Conservation (phyloP, 768 basidiomycete genomes). For the Tremella yokohamensis region DNA sequence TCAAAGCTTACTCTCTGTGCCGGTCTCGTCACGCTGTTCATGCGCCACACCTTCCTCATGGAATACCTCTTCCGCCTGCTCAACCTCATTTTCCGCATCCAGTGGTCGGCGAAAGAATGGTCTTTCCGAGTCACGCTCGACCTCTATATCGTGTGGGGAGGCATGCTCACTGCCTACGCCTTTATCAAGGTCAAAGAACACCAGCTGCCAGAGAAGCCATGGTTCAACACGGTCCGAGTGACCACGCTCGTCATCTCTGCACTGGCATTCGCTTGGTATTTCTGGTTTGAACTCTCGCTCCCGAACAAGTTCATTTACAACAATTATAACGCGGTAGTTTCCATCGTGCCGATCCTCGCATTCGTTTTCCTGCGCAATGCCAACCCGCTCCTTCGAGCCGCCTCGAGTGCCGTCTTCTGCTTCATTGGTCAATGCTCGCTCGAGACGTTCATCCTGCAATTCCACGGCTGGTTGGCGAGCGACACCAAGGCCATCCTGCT, state of each 20-base stretch:
- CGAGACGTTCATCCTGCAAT: slow-evolving; percentile 89
- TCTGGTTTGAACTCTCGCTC: slow-evolving; percentile 72
- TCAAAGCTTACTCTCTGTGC: slow-evolving; percentile 69
- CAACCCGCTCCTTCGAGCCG: slow-evolving; percentile 66
- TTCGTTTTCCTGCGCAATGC: slow-evolving; percentile 76
- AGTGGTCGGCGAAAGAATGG: slow-evolving; percentile 85
- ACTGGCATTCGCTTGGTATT: slow-evolving; percentile 68
- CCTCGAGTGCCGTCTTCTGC: slow-evolving; percentile 65
- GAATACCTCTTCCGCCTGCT: slow-evolving; percentile 64
- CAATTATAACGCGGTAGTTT: slow-evolving; percentile 76
- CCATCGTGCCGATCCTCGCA: slow-evolving; percentile 71
- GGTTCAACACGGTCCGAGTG: slow-evolving; percentile 62
- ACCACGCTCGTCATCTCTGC: slow-evolving; percentile 57
- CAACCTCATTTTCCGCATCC: slow-evolving; percentile 65
- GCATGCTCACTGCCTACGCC: slow-evolving; percentile 72
- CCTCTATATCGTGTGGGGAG: slow-evolving; percentile 80
- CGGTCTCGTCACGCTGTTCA: slow-evolving; percentile 62
- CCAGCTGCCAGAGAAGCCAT: slow-evolving; percentile 64
- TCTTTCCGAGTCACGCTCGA: slow-evolving; percentile 82
- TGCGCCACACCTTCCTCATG: slow-evolving; percentile 63
- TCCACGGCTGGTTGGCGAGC: slow-evolving; percentile 75
- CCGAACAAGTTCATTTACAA: slow-evolving; percentile 84
- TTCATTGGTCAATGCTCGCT: slow-evolving; percentile 83
- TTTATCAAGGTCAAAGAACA: slow-evolving; percentile 72
- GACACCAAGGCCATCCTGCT: slow-evolving; percentile 78